phyloP scores from a whole-genome alignment of 148 eudicot species.

The Arbutus unedo region DNA sequence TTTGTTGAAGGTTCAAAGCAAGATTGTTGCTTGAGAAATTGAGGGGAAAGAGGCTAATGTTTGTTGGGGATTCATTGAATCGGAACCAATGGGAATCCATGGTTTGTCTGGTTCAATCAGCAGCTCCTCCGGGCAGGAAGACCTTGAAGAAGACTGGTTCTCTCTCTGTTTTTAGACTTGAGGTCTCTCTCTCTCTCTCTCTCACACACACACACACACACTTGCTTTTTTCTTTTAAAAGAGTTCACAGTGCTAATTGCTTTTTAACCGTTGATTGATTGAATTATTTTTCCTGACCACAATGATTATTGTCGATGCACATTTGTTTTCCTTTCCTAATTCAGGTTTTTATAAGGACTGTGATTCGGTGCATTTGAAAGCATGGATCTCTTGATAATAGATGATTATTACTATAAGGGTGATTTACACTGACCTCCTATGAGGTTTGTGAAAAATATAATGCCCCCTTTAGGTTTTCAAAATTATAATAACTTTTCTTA shows the following conservation, averaged over 20 bases:
- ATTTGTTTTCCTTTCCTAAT: background rate
- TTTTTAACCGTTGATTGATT: background rate
- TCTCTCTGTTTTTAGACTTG: conserved; percentile 64
- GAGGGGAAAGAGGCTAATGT: conserved; percentile 87
- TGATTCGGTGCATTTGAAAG: no score
- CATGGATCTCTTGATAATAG: no score
- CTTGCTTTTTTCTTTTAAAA: background rate
- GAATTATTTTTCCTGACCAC: background rate
- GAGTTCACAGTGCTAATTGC: background rate
- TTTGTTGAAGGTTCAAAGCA: conserved; percentile 57
- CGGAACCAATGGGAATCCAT: conserved; percentile 97
- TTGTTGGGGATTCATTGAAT: conserved; percentile 92
- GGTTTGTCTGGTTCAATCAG: conserved; percentile 89
- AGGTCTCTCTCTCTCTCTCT: conserved; percentile 42
- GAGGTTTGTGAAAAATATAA: no score
- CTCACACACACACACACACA: background rate
- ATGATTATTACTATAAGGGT: no score
- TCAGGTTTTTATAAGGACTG: no score
- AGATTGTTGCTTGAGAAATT: conserved; percentile 77
- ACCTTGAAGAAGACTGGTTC: conserved; percentile 71
- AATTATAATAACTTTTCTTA: no score
- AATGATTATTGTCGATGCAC: background rate
- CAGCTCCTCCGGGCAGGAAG: conserved; percentile 56
- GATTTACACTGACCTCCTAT: no score
- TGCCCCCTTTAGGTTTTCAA: no score